Evolutionary conservation across 148 eudicot species (phyloP).

Genomic region (Vaccinium myrtillus): DNA sequence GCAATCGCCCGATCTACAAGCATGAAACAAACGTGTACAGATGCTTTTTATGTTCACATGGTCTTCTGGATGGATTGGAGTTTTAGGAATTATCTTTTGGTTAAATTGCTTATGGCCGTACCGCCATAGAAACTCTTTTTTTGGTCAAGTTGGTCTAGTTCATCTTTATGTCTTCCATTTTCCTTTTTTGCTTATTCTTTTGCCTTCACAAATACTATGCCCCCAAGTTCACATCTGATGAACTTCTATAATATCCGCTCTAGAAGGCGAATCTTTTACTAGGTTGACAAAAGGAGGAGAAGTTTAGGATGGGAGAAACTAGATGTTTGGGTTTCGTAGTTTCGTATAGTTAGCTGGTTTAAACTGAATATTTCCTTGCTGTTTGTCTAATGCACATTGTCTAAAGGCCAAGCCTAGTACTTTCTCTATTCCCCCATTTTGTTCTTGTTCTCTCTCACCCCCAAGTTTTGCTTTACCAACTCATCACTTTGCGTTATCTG

Average conservation of each 20-base stretch:
- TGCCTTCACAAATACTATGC: not conserved
- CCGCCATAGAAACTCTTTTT: not conserved
- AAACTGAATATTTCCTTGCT: not conserved
- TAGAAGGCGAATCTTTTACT: not conserved
- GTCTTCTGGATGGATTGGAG: not conserved
- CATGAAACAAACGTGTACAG: not conserved
- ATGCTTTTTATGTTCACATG: not conserved
- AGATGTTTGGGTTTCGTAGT: not conserved
- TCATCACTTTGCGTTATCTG: no score
- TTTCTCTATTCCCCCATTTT: not conserved
- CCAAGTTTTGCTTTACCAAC: not conserved
- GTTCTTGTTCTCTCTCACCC: not conserved
- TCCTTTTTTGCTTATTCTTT: not conserved
- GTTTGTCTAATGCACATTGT: not conserved
- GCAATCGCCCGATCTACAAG: not conserved
- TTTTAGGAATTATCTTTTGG: not conserved
- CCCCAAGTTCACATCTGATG: not conserved
- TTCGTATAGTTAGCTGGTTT: not conserved
- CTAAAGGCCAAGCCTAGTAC: not conserved
- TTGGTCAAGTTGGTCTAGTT: not conserved
- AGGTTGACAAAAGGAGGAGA: not conserved
- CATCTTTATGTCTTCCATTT: not conserved
- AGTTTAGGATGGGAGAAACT: slow-evolving; percentile 3
- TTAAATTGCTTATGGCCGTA: slow-evolving; percentile 4
- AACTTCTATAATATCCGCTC: not conserved